These are phyloP conservation scores for Cadophora malorum DNA, from an alignment of 2,329 filamentous ascomycete species.

Conservation along the genomic window DNA sequence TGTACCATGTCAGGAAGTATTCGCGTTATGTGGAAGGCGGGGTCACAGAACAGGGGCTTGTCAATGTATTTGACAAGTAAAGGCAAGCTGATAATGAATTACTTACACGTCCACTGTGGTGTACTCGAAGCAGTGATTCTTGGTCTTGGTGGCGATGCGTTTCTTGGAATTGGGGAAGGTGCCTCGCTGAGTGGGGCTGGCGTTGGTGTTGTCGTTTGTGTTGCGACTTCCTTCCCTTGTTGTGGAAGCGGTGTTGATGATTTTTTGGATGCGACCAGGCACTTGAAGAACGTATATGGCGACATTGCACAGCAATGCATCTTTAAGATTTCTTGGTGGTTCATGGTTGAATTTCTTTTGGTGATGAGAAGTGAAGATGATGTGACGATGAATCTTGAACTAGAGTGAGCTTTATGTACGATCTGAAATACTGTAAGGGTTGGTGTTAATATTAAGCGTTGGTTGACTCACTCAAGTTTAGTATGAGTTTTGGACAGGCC, in stretches of 20 bases:
- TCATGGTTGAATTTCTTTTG: background rate
- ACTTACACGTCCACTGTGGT: constrained; percentile 14
- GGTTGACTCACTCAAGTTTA: background rate
- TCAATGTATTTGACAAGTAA: background rate
- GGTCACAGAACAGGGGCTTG: no score
- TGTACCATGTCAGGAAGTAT: background rate
- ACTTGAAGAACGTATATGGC: background rate
- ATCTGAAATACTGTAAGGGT: background rate
- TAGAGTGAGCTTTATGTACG: no score
- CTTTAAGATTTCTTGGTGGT: background rate
- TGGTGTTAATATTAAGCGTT: background rate
- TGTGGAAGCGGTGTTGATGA: background rate
- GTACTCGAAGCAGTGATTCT: background rate
- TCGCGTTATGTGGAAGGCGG: no score
- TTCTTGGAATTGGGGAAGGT: background rate
- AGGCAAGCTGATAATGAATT: background rate
- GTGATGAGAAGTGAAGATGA: background rate
- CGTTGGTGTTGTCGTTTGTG: background rate
- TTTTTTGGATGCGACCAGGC: background rate
- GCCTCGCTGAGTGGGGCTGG: background rate
- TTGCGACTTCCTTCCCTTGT: background rate
- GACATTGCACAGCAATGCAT: background rate
- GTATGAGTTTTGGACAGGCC: background rate
- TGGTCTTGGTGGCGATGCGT: background rate
- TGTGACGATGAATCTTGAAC: background rate